Percentiles rank a stretch among this genome's conserved stretches.
Evolutionary conservation across 2,329 filamentous ascomycete genomes (phyloP).

Genomic region (Exophiala bonariae): DNA sequence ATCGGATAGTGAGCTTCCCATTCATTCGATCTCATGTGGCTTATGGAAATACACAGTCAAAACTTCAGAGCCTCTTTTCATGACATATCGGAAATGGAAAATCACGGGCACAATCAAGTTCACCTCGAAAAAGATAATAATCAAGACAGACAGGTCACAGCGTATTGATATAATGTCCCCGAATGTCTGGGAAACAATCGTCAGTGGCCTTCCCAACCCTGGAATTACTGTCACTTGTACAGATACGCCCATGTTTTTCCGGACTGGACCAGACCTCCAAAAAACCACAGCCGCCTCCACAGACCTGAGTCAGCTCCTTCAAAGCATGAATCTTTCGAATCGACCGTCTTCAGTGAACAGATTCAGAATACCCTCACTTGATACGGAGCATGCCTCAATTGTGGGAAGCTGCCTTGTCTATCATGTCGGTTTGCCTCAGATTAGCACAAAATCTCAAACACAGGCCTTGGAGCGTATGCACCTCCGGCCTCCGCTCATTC

Average conservation of each 20-base stretch:
- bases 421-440: conserved; percentile 35
- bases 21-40: neutral
- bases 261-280: neutral
- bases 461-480: conserved; percentile 30
- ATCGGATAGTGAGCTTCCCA: conserved; percentile 12
- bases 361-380: conserved; percentile 34
- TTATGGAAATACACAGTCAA: neutral
- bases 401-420: conserved; percentile 54
- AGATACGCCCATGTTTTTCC: neutral
- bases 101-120: neutral
- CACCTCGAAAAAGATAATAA: neutral
- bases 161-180: neutral
- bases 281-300: neutral
- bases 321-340: conserved; percentile 8
- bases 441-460: conserved; percentile 31
- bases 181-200: neutral
- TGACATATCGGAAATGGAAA: neutral
- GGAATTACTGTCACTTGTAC: too few species aligned
- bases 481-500: conserved; percentile 34
- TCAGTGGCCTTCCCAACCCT: too few species aligned
- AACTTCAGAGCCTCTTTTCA: neutral
- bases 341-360: neutral
- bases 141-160: neutral
- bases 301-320: neutral
- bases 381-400: conserved; percentile 37